Conservation (phyloP, 2,329 filamentous ascomycete genomes). For the Colletotrichum brevisporum region DNA sequence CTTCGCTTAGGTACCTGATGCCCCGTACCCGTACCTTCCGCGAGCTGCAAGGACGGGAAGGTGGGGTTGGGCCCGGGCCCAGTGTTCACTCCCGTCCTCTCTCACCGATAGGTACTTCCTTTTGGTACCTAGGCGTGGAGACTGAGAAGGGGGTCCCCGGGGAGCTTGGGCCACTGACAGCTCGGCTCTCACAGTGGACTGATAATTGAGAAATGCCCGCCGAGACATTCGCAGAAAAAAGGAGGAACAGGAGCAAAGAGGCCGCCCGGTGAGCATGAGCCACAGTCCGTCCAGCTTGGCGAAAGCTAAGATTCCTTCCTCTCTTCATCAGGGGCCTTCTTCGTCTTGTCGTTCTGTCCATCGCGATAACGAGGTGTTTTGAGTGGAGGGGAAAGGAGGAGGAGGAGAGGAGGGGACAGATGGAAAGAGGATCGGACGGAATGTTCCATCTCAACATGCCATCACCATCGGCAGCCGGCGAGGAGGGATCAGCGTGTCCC, state of each 20-base stretch:
- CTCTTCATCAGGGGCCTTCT: background rate
- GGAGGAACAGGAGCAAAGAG: constrained; percentile 7
- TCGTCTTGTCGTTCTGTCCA: background rate
- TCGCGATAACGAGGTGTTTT: background rate
- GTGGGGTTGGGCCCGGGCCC: background rate
- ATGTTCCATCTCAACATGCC: too few species aligned
- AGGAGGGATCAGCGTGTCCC: background rate
- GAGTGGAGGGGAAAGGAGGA: too few species aligned
- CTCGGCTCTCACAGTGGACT: constrained; percentile 19
- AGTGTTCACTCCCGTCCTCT: background rate
- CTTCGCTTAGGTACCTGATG: background rate
- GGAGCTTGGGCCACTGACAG: constrained; percentile 8
- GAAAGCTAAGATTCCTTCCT: constrained; percentile 1
- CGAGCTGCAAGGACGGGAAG: background rate
- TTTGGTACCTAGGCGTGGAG: too few species aligned
- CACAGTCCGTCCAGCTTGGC: constrained; percentile 34
- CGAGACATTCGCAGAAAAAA: constrained; percentile 23
- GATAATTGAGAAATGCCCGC: constrained; percentile 17
- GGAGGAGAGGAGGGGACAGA: too few species aligned
- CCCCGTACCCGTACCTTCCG: background rate
- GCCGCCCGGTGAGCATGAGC: constrained; percentile 33
- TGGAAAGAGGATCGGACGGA: too few species aligned
- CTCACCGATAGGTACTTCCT: constrained; percentile 1
- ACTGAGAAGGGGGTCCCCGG: too few species aligned
- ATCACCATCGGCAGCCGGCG: too few species aligned